Conservation (phyloP, 2,329 filamentous ascomycete genomes). For the Cryphonectria parasitica region DNA sequence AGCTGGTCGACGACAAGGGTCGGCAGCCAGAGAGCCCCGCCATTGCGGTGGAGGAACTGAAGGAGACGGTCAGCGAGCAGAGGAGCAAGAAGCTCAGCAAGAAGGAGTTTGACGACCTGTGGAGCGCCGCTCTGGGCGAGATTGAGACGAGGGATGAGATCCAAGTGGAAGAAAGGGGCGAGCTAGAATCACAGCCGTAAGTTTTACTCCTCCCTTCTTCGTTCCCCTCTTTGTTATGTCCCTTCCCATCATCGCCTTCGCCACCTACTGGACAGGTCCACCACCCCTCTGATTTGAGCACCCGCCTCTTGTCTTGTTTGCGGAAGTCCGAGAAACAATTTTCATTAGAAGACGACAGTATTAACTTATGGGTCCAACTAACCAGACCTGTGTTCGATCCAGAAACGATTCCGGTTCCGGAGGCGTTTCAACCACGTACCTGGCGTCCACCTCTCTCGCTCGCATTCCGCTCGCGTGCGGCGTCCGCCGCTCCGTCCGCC, state of each 20-base stretch:
- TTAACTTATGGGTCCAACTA: conserved; percentile 64
- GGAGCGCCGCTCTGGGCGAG: conserved; percentile 73
- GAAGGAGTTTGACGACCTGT: conserved; percentile 90
- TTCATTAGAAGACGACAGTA: conserved; percentile 35
- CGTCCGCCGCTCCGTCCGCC: conserved; percentile 75
- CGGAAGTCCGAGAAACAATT: conserved; percentile 31
- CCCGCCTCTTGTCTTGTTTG: conserved; percentile 15
- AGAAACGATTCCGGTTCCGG: conserved; percentile 71
- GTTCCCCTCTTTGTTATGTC: conserved; percentile 25
- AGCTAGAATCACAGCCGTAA: conserved; percentile 53
- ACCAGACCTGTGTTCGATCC: conserved; percentile 77
- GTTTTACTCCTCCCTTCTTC: conserved; percentile 39
- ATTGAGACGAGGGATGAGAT: conserved; percentile 67
- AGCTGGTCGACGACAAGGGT: conserved; percentile 65
- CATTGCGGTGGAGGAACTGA: conserved; percentile 73
- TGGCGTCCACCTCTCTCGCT: conserved; percentile 89
- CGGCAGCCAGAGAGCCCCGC: conserved; percentile 61
- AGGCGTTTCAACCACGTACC: conserved; percentile 63
- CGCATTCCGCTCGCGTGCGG: conserved; percentile 85
- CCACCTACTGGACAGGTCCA: background rate
- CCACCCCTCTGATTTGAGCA: background rate
- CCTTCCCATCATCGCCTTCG: conserved; percentile 23
- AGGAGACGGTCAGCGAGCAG: conserved; percentile 74
- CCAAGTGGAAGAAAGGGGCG: conserved; percentile 42
- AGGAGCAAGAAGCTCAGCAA: conserved; percentile 82